Evolutionary conservation across 345 rosid species (phyloP).

Genomic region (Salix suchowensis): DNA sequence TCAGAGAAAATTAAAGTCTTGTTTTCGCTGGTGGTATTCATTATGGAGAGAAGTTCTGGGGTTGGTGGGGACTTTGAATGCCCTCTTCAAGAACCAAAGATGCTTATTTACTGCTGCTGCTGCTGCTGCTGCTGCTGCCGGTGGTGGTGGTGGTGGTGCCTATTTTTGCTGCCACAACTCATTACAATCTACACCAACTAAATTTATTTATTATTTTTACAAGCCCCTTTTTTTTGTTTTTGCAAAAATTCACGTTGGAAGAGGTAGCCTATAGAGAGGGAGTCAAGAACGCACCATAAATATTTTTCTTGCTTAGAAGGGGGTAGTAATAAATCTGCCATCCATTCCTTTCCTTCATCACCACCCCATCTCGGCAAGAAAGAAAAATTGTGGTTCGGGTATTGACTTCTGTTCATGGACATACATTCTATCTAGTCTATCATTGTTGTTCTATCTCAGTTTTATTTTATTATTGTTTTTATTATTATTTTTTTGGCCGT

Average conservation of each 20-base stretch:
- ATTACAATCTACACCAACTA: constrained; percentile 37
- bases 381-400: constrained; percentile 74
- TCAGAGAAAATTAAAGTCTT: constrained; percentile 27
- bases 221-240: constrained; percentile 20
- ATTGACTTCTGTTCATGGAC: constrained; percentile 73
- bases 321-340: background rate
- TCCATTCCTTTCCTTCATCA: background rate
- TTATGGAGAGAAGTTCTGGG: constrained; percentile 27
- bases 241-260: constrained; percentile 12
- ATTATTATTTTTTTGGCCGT: background rate
- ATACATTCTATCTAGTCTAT: constrained; percentile 6
- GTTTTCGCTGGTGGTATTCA: constrained; percentile 36
- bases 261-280: constrained; percentile 28
- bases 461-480: background rate
- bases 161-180: constrained; percentile 36
- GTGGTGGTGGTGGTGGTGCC: background rate
- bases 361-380: background rate
- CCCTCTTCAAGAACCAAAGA: constrained; percentile 35
- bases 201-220: constrained; percentile 14
- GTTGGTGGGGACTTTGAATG: constrained; percentile 55
- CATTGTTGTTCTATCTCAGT: background rate
- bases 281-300: constrained; percentile 99
- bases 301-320: constrained; percentile 19
- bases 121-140: constrained; percentile 13
- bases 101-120: constrained; percentile 32